Conservation (phyloP, 192 early-diverging fungal species). For the Martensiomyces pterosporus region DNA sequence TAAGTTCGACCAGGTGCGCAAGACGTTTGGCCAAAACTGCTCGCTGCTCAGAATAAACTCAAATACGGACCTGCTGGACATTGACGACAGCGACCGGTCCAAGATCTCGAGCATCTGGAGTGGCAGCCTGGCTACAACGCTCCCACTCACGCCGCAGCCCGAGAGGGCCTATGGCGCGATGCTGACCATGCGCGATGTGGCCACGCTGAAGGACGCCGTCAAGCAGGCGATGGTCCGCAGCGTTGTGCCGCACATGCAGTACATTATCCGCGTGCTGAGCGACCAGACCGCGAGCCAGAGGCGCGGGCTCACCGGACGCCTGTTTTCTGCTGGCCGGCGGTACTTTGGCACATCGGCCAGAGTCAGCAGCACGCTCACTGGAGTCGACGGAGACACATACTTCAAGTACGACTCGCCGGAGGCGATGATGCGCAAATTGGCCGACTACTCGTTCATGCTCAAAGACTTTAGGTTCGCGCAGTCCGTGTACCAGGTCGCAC, state of each 20-base stretch:
- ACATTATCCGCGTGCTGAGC: slow-evolving; percentile 81
- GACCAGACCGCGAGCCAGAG: slow-evolving; percentile 86
- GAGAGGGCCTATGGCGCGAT: slow-evolving; percentile 16
- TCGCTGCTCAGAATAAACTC: slow-evolving; percentile 42
- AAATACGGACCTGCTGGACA: slow-evolving; percentile 17
- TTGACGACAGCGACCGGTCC: slow-evolving; percentile 12
- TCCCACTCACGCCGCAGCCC: slow-evolving; percentile 6
- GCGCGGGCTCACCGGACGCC: slow-evolving; percentile 82
- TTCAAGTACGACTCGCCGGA: slow-evolving; percentile 80
- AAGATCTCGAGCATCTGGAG: slow-evolving; percentile 41
- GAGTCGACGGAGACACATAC: slow-evolving; percentile 28
- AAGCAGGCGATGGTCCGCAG: slow-evolving; percentile 66
- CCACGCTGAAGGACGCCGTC: slow-evolving; percentile 41
- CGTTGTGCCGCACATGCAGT: slow-evolving; percentile 86
- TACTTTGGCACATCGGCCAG: slow-evolving; percentile 67
- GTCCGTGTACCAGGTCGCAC: slow-evolving; percentile 83
- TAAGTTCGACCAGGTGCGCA: slow-evolving; percentile 43
- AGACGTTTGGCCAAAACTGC: slow-evolving; percentile 42
- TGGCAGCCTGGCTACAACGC: slow-evolving; percentile 12
- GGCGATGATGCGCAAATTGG: slow-evolving; percentile 85
- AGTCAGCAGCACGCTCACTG: slow-evolving; percentile 13
- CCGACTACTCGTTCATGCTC: slow-evolving; percentile 97
- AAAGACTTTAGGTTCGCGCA: slow-evolving; percentile 88
- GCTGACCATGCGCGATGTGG: slow-evolving; percentile 49
- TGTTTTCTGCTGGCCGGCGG: slow-evolving; percentile 78